phyloP scores from a whole-genome alignment of 2,329 filamentous ascomycete species.

The Hypomyces rosellus region DNA sequence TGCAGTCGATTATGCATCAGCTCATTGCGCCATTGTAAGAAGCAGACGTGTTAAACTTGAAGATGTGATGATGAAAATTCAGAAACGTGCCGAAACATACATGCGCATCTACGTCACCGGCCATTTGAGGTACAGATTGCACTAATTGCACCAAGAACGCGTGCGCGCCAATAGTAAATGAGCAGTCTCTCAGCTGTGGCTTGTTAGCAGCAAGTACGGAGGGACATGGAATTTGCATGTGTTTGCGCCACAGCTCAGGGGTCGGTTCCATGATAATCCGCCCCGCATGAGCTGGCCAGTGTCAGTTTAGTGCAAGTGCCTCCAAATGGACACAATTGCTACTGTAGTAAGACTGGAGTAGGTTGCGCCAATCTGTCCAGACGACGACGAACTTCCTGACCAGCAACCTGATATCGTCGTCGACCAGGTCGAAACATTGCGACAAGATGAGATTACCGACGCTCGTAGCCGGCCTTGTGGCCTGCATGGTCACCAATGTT shows the following conservation, averaged over 20 bases:
- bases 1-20: conserved; percentile 2
- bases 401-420: too few species aligned
- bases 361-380: conserved; percentile 11
- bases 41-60: neutral
- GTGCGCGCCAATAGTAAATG: conserved; percentile 9
- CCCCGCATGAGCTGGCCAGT: neutral
- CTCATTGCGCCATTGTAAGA: conserved; percentile 7
- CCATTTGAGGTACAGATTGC: neutral
- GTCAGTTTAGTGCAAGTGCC: neutral
- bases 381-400: conserved; percentile 1
- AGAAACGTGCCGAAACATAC: neutral
- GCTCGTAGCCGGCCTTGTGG: conserved; percentile 61
- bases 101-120: conserved; percentile 11
- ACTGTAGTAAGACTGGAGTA: conserved; percentile 17
- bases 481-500: conserved; percentile 62
- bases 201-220: conserved; percentile 4
- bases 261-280: neutral
- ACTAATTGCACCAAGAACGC: neutral
- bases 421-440: too few species aligned
- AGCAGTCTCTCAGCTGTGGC: conserved; percentile 11
- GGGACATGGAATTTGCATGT: neutral
- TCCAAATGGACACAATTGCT: too few species aligned
- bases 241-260: neutral
- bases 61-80: neutral
- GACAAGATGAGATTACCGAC: conserved; percentile 57